Base-by-base conservation (phyloP, 2,329 filamentous ascomycete species). In the Sphaerulina vaccinii region DNA sequence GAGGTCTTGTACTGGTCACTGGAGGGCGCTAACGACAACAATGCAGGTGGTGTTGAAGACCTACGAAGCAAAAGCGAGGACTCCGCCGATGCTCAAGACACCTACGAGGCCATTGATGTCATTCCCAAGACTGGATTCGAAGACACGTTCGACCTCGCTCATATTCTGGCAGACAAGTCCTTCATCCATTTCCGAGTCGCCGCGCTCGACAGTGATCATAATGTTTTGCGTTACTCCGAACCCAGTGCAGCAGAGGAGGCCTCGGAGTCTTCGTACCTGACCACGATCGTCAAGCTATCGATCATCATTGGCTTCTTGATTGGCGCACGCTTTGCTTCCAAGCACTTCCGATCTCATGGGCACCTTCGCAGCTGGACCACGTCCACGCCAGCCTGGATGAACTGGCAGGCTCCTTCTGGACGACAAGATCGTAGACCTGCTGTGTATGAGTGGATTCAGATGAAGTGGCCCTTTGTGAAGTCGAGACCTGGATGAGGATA, bases 1-100 rank as follows among this genome's bases (percentile, higher is more conserved):
- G 73, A 76, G 24, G 68, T 77, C 8, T 55, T 57, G 2, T 63
- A 52, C 8, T 78, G 80, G 80, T 65, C 71, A 9, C 54, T 73
- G 10, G 66, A 70, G 29, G 62, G 56, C 22, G 33, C 48, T 13
- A 50, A 29, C 11, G 51, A 52, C 21, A 16, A 32, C 5, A 42
- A 33, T 13, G 32, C 11, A 89, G 78, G 57, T 84, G 84, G 37
- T 89, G 87, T 48, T 91, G 80, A 70, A 88, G 91, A 61, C 88
- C 84, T 15, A 90, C 90, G 43, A 83, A 83, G 55, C 92, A 80
- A 36, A 96, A 83, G 65, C 91, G 89, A 54, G 15, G 38, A 39
- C 9, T 48, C 45, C 15, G 37, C 48, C 15, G 36, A 33, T 9
- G 29, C 18, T 2, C 44, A 54, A 13, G n/a, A 46, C 10, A 18